Base-by-base conservation (phyloP, 2,329 filamentous ascomycete genomes). In the Pseudogymnoascus sp. region DNA sequence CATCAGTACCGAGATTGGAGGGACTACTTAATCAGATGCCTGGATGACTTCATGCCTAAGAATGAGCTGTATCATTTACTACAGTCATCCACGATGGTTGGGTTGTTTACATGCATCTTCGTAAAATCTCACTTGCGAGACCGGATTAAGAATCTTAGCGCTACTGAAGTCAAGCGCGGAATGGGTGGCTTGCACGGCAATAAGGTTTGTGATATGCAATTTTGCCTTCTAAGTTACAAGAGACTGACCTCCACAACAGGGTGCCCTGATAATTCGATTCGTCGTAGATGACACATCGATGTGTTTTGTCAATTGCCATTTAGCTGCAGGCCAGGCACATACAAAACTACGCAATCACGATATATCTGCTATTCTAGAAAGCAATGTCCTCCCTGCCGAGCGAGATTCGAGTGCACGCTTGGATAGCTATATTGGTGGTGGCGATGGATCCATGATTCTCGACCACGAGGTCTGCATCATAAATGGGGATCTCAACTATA, bases 391-490 rank as follows among this genome's bases (percentile, higher is more conserved):
- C n/a, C 89, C 91, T 0, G 74, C 81, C 0, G 89, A 94, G 72
- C 80, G 81, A 45, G 89, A 92, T 67, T 77, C 85, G 0, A 81
- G 78, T 3, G 79, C 83, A 4, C 84, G 91, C 6, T 81, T 89
- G 38, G 90, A 96, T 73, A 89, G 85, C 66, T 99, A 88, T 71
- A 83, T 92, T 6, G 90, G 91, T 26, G 94, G 94, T n/a, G 94
- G 94, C 49, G 94, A 99, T 72, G 94, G 94, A 6, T 88, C 86
- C 41, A 92, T 97, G 88, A 90, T 99, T 63, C 81, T 97, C 63
- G 94, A 99, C 71, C 94, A 99, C 72, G 94, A 99, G 75, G 88
- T 99, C n/a, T 97, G 93, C 74, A 86, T 99, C 58, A 77, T 97
- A 43, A 97, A 97, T 70, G 94, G 94, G 29, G 94, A 99, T 73